Base-by-base conservation (phyloP, 192 early-diverging fungal genomes). In the Backusella australiensis region DNA sequence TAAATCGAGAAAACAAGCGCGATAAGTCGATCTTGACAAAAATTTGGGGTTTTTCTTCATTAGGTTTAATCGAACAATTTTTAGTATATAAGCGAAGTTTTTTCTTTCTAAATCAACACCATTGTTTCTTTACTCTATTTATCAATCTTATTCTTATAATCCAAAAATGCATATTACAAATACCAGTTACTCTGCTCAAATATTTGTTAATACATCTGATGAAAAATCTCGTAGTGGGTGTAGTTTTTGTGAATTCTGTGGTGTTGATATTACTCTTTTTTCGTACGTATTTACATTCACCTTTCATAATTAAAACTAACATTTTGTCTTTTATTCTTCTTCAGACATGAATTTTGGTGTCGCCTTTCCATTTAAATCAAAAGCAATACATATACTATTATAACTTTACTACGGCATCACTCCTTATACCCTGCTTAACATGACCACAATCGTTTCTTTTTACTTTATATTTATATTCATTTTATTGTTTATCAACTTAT, bases 291-390 rank as follows among this genome's bases (percentile, higher is more conserved):
- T 4, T 14, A 26, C 6, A 26, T 63, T 63, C 12, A 29, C 4
- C 26, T 3, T 3, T 29, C 7, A 29, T 4, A 9, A 63, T 29
- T 23, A 29, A 63, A 63, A 14, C 56, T 63, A 63, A 63, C 2
- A 29, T 29, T 32, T 32, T 26, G 12, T 12, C 8, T 26, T 26
- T 12, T 59, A 0, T 59, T 26, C 26, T 59, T 63, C 21, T 63
- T 63, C 12, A 63, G 56, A 63, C 56, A 63, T 63, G 56, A 63
- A 63, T 63, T 63, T 29, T 63, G 56, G 56, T 63, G 56, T 63
- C 5, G 6, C 3, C 26, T 63, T 63, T 63, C 11, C 26, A 14
- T 3, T 26, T 63, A 63, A 63, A 63, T 63, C 11, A 29, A 11
- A 0, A 9, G 8, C 46, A 17, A 49, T 63, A 4, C 56, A 63